These are phyloP conservation scores for Tulasnella sp. DNA, from an alignment of 768 basidiomycete species.

Conservation along the genomic window DNA sequence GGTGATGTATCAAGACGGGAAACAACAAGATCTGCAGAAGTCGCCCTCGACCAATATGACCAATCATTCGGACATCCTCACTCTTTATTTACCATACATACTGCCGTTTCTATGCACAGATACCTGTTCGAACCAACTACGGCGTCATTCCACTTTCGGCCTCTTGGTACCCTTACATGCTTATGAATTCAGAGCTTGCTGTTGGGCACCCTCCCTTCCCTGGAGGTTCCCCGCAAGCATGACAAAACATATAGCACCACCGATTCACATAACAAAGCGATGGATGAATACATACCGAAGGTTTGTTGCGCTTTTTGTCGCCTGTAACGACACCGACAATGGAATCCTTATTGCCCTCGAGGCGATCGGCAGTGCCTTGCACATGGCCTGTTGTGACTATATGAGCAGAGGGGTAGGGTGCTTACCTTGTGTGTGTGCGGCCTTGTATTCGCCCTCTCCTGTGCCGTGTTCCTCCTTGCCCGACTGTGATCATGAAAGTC, in stretches of 20 bases:
- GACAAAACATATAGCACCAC: neutral
- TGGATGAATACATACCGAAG: conserved; percentile 28
- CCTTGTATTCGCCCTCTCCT: conserved; percentile 21
- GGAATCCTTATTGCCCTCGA: conserved; percentile 18
- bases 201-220: neutral
- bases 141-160: too few species aligned
- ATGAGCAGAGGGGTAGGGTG: neutral
- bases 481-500: conserved; percentile 10
- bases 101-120: too few species aligned
- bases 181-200: conserved; percentile 4
- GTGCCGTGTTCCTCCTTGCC: conserved; percentile 18
- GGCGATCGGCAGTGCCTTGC: conserved; percentile 31
- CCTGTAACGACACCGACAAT: conserved; percentile 20
- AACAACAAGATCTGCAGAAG: too few species aligned
- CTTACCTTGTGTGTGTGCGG: conserved; percentile 19
- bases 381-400: conserved; percentile 30
- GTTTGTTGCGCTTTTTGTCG: conserved; percentile 36
- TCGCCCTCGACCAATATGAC: too few species aligned
- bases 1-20: too few species aligned
- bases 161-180: too few species aligned
- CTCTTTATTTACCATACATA: too few species aligned
- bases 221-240: conserved; percentile 7
- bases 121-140: too few species aligned
- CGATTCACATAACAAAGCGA: neutral
- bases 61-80: too few species aligned